Conservation (phyloP, 2,329 filamentous ascomycete genomes). For the Trichoderma sp. region DNA sequence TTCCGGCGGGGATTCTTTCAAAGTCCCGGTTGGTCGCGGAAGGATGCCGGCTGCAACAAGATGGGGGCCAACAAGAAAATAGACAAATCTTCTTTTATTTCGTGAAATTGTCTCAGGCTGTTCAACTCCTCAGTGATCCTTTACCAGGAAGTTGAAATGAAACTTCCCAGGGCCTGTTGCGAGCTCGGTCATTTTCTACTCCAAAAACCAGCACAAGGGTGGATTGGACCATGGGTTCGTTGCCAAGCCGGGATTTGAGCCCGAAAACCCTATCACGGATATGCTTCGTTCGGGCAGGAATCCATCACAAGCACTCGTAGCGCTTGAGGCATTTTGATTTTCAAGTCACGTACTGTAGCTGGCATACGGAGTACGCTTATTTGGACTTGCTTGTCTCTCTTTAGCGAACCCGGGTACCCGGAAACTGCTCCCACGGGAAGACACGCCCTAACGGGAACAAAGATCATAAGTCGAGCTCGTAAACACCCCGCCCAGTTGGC, state of each 20-base stretch:
- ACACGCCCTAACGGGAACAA: background rate
- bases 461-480: background rate
- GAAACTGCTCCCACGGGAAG: background rate
- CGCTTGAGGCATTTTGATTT: background rate
- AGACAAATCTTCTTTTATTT: background rate
- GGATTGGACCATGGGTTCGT: background rate
- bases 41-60: background rate
- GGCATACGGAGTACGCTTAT: background rate
- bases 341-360: background rate
- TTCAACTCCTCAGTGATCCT: background rate
- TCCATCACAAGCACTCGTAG: background rate
- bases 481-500: background rate
- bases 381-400: background rate
- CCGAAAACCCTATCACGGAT: background rate
- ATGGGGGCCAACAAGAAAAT: background rate
- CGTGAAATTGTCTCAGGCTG: background rate
- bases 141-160: background rate
- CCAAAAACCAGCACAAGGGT: background rate
- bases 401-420: conserved; percentile 11
- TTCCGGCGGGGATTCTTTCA: background rate
- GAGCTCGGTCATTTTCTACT: background rate
- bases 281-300: background rate
- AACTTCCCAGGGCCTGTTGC: background rate
- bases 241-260: background rate
- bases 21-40: background rate